Base-by-base conservation (phyloP, 305 asterid species). In the Fraxinus xanthoxyloides region DNA sequence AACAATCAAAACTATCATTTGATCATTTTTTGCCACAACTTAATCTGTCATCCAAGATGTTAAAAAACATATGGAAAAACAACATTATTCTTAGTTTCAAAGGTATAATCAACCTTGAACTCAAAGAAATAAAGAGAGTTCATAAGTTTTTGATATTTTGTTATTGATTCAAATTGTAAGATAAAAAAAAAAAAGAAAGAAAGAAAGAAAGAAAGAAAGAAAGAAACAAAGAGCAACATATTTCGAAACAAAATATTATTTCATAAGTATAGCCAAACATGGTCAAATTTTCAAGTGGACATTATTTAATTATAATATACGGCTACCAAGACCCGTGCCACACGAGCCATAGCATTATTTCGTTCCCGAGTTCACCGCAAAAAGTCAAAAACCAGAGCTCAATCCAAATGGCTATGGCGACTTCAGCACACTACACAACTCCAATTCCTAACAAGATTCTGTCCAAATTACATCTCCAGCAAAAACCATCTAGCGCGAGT, bases 401-500 rank as follows among this genome's bases (percentile, higher is more conserved):
- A 56, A 32, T 32, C 51, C 13, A 26, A 13, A 91, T 88, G 94
- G 90, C 97, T 24, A 89, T 93, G 92, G 90, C 98, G 12, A 85
- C 85, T 56, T 85, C 92, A n/a, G 77, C 88, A 77, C 83, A 77
- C 65, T 76, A 59, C 86, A 12, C 93, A 69, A 51, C 79, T 12
- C 84, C 87, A 1, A 28, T 88, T 59, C 85, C 89, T 10, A 51
- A 26, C 13, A 90, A 79, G 73, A 0, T 87, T 69, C 72, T 78
- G 31, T 30, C 90, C 1, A 87, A 86, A 7, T 28, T 30, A 28
- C 91, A 80, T 38, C 30, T 81, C 35, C 67, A 74, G 0, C 67
- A 54, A 7, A 86, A 76, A 3, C 32, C 80, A 0, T 80, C 88
- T 81, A 85, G 80, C 21, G 70, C 89, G 19, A 79, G 78, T 75